A percentile compares a stretch with the other conserved stretches of the same genome.
Evolutionary conservation across 805 yeast genomes (phyloP).

Genomic region (Starmera dryadoides): DNA sequence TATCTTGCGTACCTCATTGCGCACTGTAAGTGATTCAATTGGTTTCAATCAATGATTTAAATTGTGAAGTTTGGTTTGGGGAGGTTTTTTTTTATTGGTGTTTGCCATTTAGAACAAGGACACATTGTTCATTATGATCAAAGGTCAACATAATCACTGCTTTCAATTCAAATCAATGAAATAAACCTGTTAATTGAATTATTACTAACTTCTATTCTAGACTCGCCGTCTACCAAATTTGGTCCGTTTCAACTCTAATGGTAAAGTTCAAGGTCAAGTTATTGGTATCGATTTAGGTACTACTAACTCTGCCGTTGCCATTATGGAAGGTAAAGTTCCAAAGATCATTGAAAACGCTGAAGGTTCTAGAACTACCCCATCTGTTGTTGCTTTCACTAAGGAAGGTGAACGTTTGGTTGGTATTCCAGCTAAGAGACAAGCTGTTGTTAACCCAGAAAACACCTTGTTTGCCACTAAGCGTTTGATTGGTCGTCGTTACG

Average conservation of each 20-base stretch:
- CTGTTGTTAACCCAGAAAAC: constrained; percentile 68
- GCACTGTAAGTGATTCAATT: too few species aligned
- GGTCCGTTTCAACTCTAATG: constrained; percentile 40
- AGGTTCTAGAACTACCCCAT: constrained; percentile 57
- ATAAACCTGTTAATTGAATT: not conserved
- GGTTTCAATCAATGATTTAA: too few species aligned
- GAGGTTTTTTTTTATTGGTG: too few species aligned
- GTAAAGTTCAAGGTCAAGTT: constrained; percentile 42
- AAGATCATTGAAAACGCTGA: constrained; percentile 73
- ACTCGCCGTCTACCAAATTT: constrained; percentile 21
- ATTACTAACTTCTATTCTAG: constrained; percentile 11
- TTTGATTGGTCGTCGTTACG: constrained; percentile 67
- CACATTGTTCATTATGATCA: not conserved
- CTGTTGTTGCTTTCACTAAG: constrained; percentile 59
- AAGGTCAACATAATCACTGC: not conserved
- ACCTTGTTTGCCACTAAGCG: constrained; percentile 81
- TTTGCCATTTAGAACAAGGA: too few species aligned
- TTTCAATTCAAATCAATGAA: not conserved
- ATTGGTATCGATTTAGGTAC: constrained; percentile 85
- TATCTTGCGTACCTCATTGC: not conserved
- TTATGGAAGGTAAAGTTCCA: constrained; percentile 37
- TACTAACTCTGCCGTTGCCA: constrained; percentile 83
- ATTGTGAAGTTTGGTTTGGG: too few species aligned
- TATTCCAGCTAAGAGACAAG: constrained; percentile 72
- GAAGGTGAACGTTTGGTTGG: constrained; percentile 53